These are phyloP conservation scores for Chamaecyparis obtusa DNA, from an alignment of 75 land plant genomes.

Conservation along the genomic window DNA sequence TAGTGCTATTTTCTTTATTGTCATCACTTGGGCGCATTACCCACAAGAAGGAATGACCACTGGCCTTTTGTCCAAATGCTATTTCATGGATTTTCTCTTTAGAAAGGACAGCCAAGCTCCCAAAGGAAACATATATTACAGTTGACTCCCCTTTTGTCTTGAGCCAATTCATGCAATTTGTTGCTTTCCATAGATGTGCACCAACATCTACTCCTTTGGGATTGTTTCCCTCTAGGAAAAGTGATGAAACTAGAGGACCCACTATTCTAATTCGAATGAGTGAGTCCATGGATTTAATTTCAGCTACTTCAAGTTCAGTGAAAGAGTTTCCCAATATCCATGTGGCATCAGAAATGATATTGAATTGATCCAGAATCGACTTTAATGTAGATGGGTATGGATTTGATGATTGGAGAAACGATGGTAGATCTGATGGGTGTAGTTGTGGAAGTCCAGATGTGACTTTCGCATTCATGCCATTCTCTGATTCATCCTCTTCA, in stretches of 20 bases:
- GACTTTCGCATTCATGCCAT: constrained; percentile 10
- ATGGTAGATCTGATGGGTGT: constrained; percentile 45
- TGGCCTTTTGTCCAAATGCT: constrained; percentile 26
- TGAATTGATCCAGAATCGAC: constrained; percentile 11
- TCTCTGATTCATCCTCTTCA: too few species aligned
- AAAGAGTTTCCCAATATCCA: constrained; percentile 54
- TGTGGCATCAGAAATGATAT: constrained; percentile 28
- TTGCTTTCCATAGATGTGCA: neutral
- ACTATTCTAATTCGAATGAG: neutral
- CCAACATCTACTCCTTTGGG: neutral
- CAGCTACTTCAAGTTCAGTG: constrained; percentile 21
- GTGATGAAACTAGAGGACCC: neutral
- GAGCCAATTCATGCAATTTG: constrained; percentile 30
- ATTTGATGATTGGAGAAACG: constrained; percentile 41
- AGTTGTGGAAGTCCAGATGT: constrained; percentile 49
- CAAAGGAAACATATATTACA: constrained; percentile 35
- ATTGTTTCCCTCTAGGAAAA: neutral
- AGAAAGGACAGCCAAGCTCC: constrained; percentile 26
- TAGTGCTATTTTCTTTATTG: neutral
- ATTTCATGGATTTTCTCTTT: constrained; percentile 16
- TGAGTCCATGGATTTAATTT: neutral
- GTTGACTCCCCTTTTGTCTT: constrained; percentile 16
- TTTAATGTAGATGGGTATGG: constrained; percentile 18
- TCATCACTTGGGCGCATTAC: neutral
- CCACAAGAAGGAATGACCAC: constrained; percentile 24